Evolutionary conservation across 129 eudicot genomes (phyloP).

Genomic region (Flaveria ramosissima): DNA sequence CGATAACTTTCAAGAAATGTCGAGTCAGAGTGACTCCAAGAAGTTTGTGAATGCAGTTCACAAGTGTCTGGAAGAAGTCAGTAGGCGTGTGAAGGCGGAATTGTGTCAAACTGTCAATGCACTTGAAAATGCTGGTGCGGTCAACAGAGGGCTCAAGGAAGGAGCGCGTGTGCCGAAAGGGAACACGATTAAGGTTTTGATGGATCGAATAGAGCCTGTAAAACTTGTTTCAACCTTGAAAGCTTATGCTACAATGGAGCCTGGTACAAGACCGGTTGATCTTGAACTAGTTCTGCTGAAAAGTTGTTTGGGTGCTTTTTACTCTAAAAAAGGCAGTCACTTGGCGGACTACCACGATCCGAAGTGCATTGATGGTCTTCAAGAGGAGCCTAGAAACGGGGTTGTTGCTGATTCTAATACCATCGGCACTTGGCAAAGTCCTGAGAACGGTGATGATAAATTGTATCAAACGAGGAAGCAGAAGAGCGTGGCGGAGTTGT

Average conservation of each 20-base stretch:
- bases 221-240: conserved; percentile 39
- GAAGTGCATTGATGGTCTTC: conserved; percentile 49
- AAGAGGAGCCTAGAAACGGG: conserved; percentile 36
- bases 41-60: conserved; percentile 59
- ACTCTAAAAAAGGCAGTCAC: conserved; percentile 35
- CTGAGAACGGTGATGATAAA: conserved; percentile 30
- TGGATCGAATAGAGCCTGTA: conserved; percentile 30
- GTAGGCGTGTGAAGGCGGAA: conserved; percentile 36
- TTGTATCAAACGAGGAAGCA: conserved; percentile 45
- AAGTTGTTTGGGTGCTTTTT: conserved; percentile 53
- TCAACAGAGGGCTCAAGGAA: conserved; percentile 52
- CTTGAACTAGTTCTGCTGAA: conserved; percentile 52
- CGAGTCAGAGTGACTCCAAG: conserved; percentile 53
- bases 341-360: conserved; percentile 35
- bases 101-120: conserved; percentile 39
- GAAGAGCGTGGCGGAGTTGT: conserved; percentile 63
- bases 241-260: conserved; percentile 27
- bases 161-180: conserved; percentile 52
- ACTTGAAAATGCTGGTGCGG: conserved; percentile 6
- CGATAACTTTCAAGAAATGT: conserved; percentile 54
- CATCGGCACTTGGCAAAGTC: conserved; percentile 43
- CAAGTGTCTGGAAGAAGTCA: conserved; percentile 41
- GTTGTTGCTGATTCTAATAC: conserved; percentile 21
- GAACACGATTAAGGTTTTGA: conserved; percentile 30
- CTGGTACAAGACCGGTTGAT: not conserved